Base-by-base conservation (phyloP, 2,329 filamentous ascomycete genomes). In the Arthroderma sp. region DNA sequence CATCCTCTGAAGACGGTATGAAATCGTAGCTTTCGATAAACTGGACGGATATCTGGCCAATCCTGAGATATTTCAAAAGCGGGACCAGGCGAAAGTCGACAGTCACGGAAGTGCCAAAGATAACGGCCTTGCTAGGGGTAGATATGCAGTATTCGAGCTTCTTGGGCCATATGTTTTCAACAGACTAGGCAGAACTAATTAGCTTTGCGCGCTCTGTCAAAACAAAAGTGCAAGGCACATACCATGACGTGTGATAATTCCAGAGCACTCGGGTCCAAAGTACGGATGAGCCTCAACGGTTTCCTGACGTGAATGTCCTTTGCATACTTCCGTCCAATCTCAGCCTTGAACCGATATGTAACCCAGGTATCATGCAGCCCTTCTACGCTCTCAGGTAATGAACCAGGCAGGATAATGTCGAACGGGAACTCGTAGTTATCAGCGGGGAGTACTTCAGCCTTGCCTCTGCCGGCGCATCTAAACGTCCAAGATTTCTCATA, bases 131-230 rank as follows among this genome's bases (percentile, higher is more conserved):
- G 57, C 86, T 88, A 0, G 91, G 89, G 7, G 94, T 85, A 47
- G 86, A 79, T 51, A 98, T 87, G 29, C 86, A 89, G 67, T 98
- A 98, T 61, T 94, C 86, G 55, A 96, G 77, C 70, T 98, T 98
- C 69, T 94, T 91, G 4, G 87, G 84, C 91, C 91, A 98, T 51
- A 94, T 83, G 58, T 95, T 95, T 64, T 95, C 88, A 51, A 96
- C 88, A 51, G 85, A 74, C 46, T 48, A 38, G 29, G 6, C 10
- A 36, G n/a, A 30, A 15, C 40, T 32, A 5, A 9, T 40, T 44
- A 39, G 44, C 45, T 34, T 15, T 41, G 32, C 11, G 5, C 8
- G 5, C 9, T 31, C 8, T 15, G 7, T 34, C 1, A 7, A 7
- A 8, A 4, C n/a, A n/a, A 30, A 22, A 37, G 15, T 29, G 10